Percentiles rank a stretch among this genome's conserved stretches.
These are phyloP conservation scores for Microbotryomycetes sp. DNA, from an alignment of 1,284 basidiomycete species.

Conservation along the genomic window DNA sequence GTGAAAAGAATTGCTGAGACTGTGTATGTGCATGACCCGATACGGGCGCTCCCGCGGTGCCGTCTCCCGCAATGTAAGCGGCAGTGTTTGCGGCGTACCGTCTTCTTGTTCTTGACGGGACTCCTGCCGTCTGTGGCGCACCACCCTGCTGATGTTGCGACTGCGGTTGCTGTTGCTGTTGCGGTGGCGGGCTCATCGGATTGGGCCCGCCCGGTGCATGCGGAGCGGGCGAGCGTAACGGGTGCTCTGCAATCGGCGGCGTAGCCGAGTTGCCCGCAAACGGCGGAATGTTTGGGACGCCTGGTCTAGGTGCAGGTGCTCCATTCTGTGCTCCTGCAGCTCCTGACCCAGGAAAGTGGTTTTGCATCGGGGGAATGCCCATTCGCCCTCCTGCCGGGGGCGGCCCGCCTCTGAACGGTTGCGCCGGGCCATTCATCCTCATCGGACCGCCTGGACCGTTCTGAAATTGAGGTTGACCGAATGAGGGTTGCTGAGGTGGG, in stretches of 20 bases:
- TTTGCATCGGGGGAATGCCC: constrained; percentile 4
- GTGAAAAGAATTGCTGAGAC: constrained; percentile 18
- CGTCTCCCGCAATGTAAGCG: constrained; percentile 25
- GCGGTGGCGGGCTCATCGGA: not conserved
- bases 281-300: not conserved
- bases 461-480: not conserved
- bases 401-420: constrained; percentile 5
- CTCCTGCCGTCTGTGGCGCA: not conserved
- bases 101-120: constrained; percentile 3
- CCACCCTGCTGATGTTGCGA: not conserved
- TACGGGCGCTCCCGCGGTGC: not conserved
- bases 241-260: constrained; percentile 26
- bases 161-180: not conserved
- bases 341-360: constrained; percentile 3
- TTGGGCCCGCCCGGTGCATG: not conserved
- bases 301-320: not conserved
- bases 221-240: constrained; percentile 17
- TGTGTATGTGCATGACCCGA: constrained; percentile 23
- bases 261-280: constrained; percentile 3
- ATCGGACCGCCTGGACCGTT: not conserved
- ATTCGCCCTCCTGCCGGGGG: constrained; percentile 1
- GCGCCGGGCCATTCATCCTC: not conserved
- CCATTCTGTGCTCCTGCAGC: not conserved
- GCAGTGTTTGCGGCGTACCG: constrained; percentile 27
- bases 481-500: constrained; percentile 36